Evolutionary conservation across 306 rosid genomes (phyloP), one percentile per base, ranked within the genome.

Genomic region (Biancaea sappan): DNA sequence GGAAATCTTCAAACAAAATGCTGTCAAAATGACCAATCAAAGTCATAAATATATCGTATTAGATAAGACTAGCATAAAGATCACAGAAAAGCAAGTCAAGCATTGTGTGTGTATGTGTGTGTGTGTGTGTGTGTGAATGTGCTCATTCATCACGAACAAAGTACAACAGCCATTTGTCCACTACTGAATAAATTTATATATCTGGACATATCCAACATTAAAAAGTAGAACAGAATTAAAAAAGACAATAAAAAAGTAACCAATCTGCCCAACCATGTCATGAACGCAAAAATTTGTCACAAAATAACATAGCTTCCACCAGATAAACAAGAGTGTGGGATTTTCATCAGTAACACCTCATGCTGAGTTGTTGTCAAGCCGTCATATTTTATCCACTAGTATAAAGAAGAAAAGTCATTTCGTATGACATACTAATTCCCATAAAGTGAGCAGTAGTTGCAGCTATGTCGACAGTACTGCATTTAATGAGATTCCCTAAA

Each of bases 1-100:
- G 97, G 83, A 87, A 87, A 69, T 91, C 97, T 77, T 91, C 87
- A 57, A 91, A 89, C 76, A 91, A 89, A 34, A 97, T 93, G 92
- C 98, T 91, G 97, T 69, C 71, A 74, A 82, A 69, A 69, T 46
- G 71, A 52, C 35, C 71, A n/a, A 79, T 65, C 59, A 74, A 72
- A 69, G 68, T 67, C 81, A 53, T 56, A 34, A 75, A 34, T 68
- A 38, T 29, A 71, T 59, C 35, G 50, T 15, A 59, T 58, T 73
- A 88, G 75, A 85, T 73, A 54, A 73, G 59, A 43, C 3, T 66
- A 29, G 68, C 76, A 88, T 47, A 80, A 58, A 81, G 77, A 77
- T 64, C 61, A 41, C 77, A 56, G 68, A 83, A 65, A 71, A 14
- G 79, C 51, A 38, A 25, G 69, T 78, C 82, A 72, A 53, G 79